Evolutionary conservation across 148 eudicot species (phyloP).

Genomic region (Silene latifolia): DNA sequence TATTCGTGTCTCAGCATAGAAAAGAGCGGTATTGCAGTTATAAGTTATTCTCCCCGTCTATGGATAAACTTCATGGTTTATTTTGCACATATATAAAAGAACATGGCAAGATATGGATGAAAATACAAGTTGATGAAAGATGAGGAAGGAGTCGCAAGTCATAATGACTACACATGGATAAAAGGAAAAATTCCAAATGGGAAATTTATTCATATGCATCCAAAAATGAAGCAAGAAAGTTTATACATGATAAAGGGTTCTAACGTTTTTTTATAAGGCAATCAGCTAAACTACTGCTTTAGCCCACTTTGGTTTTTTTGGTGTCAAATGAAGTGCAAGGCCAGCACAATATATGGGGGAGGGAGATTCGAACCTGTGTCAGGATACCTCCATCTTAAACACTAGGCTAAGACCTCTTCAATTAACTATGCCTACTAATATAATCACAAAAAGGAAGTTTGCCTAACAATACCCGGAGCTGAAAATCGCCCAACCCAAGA

Average conservation of each 20-base stretch:
- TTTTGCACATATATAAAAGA: neutral
- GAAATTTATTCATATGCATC: neutral
- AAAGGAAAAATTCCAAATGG: neutral
- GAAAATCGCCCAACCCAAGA: conserved; percentile 7
- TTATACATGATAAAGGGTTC: neutral
- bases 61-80: neutral
- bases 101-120: neutral
- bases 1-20: neutral
- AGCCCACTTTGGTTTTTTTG: no score
- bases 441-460: neutral
- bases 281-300: no score
- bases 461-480: neutral
- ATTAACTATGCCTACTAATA: neutral
- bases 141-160: no score
- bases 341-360: no score
- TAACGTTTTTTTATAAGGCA: no score
- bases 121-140: neutral
- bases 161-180: no score
- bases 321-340: no score
- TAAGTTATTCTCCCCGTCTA: neutral
- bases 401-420: no score
- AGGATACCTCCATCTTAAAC: no score
- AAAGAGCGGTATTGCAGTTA: neutral
- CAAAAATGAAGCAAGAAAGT: neutral
- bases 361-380: no score